phyloP scores from a whole-genome alignment of 2,329 filamentous ascomycete genomes.

The Venturia aucupariae region DNA sequence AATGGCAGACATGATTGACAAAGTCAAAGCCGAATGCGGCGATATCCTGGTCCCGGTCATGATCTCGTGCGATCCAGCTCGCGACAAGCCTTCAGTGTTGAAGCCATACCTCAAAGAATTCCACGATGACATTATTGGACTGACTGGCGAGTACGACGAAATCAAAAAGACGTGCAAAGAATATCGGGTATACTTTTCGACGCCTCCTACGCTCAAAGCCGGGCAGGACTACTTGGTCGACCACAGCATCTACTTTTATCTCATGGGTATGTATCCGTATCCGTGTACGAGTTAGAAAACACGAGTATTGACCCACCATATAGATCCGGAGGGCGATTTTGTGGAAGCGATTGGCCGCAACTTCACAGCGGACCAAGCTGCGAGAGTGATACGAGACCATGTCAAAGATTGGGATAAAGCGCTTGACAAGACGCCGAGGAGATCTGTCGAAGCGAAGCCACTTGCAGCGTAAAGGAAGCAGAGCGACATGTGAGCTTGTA shows the following conservation, averaged over 20 bases:
- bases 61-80: slow-evolving; percentile 88
- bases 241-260: slow-evolving; percentile 98
- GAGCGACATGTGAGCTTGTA: not conserved
- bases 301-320: slow-evolving; percentile 20
- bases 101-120: slow-evolving; percentile 86
- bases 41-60: slow-evolving; percentile 67
- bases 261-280: slow-evolving; percentile 56
- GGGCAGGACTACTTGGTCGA: slow-evolving; percentile 97
- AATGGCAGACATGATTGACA: slow-evolving; percentile 92
- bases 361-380: slow-evolving; percentile 79
- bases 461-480: not conserved
- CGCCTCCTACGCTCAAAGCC: slow-evolving; percentile 75
- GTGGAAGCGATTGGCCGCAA: slow-evolving; percentile 94
- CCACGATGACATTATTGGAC: slow-evolving; percentile 72
- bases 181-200: slow-evolving; percentile 96
- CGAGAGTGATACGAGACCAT: slow-evolving; percentile 76
- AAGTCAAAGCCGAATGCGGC: slow-evolving; percentile 41
- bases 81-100: slow-evolving; percentile 77
- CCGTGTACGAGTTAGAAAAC: not conserved
- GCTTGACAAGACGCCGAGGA: slow-evolving; percentile 35
- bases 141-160: slow-evolving; percentile 89
- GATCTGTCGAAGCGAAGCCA: not conserved
- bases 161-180: slow-evolving; percentile 92
- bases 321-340: slow-evolving; percentile 92
- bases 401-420: slow-evolving; percentile 65